Conservation (phyloP, 1,284 basidiomycete species). For the Papiliotrema nemorosa region DNA sequence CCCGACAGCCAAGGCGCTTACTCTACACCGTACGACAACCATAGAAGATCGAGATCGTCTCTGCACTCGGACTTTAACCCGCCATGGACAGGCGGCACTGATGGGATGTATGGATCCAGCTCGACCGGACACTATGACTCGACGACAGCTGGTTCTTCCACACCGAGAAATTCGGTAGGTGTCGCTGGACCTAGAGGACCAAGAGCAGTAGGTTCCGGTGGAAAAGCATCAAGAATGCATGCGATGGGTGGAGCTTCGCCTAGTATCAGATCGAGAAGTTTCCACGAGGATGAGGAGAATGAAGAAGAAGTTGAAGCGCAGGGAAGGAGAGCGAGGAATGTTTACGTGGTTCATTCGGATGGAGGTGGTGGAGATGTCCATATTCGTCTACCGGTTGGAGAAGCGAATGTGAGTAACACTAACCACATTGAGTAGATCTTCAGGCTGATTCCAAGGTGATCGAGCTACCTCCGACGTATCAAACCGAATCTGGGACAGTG, state of each 20-base stretch:
- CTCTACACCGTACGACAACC: neutral
- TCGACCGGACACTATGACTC: no score
- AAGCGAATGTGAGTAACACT: constrained; percentile 5
- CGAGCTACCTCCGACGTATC: constrained; percentile 28
- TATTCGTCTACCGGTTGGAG: constrained; percentile 22
- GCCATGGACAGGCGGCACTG: no score
- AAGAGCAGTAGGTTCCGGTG: no score
- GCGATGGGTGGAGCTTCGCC: neutral
- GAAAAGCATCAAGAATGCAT: neutral
- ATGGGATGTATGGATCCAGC: no score
- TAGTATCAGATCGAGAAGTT: neutral
- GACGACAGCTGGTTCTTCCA: no score
- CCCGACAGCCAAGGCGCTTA: neutral
- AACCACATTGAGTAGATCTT: neutral
- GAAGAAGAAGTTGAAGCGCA: neutral
- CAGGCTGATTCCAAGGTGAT: constrained; percentile 12
- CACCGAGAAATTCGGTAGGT: no score
- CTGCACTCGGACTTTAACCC: neutral
- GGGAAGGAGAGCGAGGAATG: constrained; percentile 11
- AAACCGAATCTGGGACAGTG: neutral
- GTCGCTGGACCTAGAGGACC: neutral
- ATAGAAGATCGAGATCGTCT: neutral
- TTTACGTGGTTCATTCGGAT: constrained; percentile 33
- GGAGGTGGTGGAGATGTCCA: constrained; percentile 22
- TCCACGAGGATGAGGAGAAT: neutral